Conservation (phyloP, 1,284 basidiomycete genomes). For the Cryptococcus amylolentus region DNA sequence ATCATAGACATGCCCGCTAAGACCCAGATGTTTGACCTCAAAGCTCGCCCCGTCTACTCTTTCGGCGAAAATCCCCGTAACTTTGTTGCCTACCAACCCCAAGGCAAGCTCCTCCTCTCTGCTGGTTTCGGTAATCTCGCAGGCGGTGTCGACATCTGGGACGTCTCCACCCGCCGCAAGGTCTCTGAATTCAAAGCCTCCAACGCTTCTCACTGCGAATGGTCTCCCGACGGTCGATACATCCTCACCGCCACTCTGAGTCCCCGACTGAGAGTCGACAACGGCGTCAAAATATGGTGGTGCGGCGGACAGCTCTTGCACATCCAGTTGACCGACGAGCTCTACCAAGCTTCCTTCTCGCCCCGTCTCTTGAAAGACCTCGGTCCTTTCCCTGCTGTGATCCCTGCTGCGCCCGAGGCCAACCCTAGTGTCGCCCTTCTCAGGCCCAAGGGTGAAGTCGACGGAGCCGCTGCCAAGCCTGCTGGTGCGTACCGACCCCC, state of each 20-base stretch:
- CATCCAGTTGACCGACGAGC: slow-evolving; percentile 77
- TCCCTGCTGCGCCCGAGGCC: slow-evolving; percentile 73
- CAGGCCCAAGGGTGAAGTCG: slow-evolving; percentile 46
- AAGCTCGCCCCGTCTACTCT: slow-evolving; percentile 81
- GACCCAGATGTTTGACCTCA: slow-evolving; percentile 83
- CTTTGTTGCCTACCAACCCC: slow-evolving; percentile 91
- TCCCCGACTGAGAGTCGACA: slow-evolving; percentile 91
- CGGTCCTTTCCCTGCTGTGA: slow-evolving; percentile 65
- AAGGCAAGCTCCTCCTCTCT: slow-evolving; percentile 79
- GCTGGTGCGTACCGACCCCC: slow-evolving; percentile 86
- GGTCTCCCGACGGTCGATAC: slow-evolving; percentile 91
- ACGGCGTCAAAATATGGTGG: slow-evolving; percentile 95
- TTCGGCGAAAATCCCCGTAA: slow-evolving; percentile 88
- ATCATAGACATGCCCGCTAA: slow-evolving; percentile 87
- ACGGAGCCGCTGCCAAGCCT: slow-evolving; percentile 58
- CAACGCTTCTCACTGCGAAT: slow-evolving; percentile 90
- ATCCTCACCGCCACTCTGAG: slow-evolving; percentile 90
- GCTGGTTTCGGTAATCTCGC: slow-evolving; percentile 96
- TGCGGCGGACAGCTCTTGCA: slow-evolving; percentile 81
- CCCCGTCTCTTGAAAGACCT: slow-evolving; percentile 65
- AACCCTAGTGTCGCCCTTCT: slow-evolving; percentile 58
- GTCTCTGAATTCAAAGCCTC: slow-evolving; percentile 77
- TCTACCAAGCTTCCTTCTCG: slow-evolving; percentile 81
- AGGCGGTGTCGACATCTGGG: slow-evolving; percentile 88
- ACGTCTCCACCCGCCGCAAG: slow-evolving; percentile 79